Evolutionary conservation across 257 asterid species (phyloP), one percentile per base, ranked within the genome.

Genomic region (Vinca minor): DNA sequence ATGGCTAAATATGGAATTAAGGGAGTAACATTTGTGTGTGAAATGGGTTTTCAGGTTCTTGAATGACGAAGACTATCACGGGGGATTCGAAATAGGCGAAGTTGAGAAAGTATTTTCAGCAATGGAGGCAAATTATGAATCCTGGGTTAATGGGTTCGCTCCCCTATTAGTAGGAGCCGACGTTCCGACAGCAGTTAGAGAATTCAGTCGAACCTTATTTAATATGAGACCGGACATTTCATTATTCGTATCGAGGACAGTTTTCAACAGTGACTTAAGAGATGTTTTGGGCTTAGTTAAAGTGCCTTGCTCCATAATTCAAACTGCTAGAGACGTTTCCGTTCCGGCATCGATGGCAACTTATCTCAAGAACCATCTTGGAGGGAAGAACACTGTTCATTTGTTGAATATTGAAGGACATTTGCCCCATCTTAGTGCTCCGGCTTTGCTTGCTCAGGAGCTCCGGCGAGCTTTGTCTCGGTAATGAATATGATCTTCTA

Each of bases 141-240:
- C 98, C 56, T 92, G 98, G 98, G 98, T 87, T 42, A 78, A 54
- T 31, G 98, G 98, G 0, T 89, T 79, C 71, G 96, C 98, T 53
- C 98, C 98, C 32, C 79, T 92, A 53, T 85, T 95, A 28, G 98
- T 92, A 59, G 98, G 98, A 25, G 98, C 95, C 17, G 98, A 92
- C 62, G 98, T 89, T 62, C 98, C 98, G 71, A 86, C 78, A 21
- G 96, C 94, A 0, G 96, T 89, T 55, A 77, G 88, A 25, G 96
- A 89, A 47, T 89, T 89, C 75, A 89, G 90, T 69, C 78, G 92
- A 64, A 90, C 97, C 18, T 68, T 90, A 53, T 90, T 90, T 81
- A 90, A 87, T 64, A 90, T 90, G 97, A 53, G 97, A 71, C 97
- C 97, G 0, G 97, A 90, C 65, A 90, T 90, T n/a, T 74, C 97